phyloP scores from a whole-genome alignment of 108 stramenopile species.

The Ochromonas danica region DNA sequence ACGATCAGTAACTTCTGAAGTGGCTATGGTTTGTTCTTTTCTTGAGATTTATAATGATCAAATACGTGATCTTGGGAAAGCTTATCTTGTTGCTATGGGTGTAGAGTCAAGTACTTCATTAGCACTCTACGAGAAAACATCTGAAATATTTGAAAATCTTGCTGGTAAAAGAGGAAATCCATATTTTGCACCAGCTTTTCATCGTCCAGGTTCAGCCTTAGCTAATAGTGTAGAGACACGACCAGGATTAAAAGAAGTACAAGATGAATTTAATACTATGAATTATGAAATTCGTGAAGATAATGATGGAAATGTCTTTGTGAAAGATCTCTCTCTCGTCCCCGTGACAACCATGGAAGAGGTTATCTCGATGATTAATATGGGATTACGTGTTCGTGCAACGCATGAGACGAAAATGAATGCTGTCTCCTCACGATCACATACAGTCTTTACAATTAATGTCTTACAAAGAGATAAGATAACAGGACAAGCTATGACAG shows the following conservation, averaged over 20 bases:
- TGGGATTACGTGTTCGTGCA: conserved; percentile 55
- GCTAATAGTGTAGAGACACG: neutral
- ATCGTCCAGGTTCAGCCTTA: neutral
- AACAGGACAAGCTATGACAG: conserved; percentile 53
- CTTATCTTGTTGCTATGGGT: conserved; percentile 39
- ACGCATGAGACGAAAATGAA: conserved; percentile 74
- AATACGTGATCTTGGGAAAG: conserved; percentile 61
- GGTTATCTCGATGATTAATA: conserved; percentile 52
- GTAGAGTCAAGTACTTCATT: neutral
- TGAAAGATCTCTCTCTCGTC: conserved; percentile 58
- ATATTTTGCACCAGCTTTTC: conserved; percentile 33
- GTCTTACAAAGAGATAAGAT: conserved; percentile 52
- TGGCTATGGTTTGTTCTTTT: conserved; percentile 54
- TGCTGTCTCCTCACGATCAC: conserved; percentile 72
- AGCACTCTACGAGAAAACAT: conserved; percentile 36
- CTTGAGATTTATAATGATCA: conserved; percentile 65
- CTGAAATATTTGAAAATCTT: conserved; percentile 37
- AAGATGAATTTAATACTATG: conserved; percentile 52
- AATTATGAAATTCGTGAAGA: conserved; percentile 62
- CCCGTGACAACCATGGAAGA: conserved; percentile 52
- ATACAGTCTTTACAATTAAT: conserved; percentile 74
- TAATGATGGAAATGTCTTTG: conserved; percentile 59
- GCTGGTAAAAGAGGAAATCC: conserved; percentile 19
- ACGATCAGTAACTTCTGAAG: conserved; percentile 37
- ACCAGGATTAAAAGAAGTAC: conserved; percentile 36